These are phyloP conservation scores for Dichotomopilus funicola DNA, from an alignment of 2,329 filamentous ascomycete genomes.

Conservation along the genomic window DNA sequence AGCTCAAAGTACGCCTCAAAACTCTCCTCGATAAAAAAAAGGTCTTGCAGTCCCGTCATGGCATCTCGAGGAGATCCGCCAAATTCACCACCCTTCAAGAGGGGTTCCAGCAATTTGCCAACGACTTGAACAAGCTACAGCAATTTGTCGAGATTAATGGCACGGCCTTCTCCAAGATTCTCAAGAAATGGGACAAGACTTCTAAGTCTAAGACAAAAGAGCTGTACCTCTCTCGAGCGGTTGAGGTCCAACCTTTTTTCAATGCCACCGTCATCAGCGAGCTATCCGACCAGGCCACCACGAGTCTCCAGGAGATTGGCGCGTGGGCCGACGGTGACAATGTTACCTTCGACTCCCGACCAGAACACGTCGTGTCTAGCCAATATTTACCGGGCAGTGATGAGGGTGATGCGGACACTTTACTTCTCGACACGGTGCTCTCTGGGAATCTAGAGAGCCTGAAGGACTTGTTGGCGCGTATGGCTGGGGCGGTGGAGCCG, in stretches of 20 bases:
- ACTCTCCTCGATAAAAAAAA: slow-evolving; percentile 94
- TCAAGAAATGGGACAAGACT: slow-evolving; percentile 99
- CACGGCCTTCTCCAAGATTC: slow-evolving; percentile 94
- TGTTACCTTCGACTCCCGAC: slow-evolving; percentile 64
- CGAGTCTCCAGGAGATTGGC: slow-evolving; percentile 87
- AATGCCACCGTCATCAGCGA: slow-evolving; percentile 96
- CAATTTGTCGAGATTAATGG: slow-evolving; percentile 99
- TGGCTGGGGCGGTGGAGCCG: slow-evolving; percentile 44
- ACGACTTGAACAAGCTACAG: slow-evolving; percentile 93
- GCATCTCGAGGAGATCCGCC: slow-evolving; percentile 77
- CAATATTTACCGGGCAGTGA: slow-evolving; percentile 66
- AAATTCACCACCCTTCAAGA: slow-evolving; percentile 94
- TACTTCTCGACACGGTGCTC: slow-evolving; percentile 81
- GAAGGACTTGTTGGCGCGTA: slow-evolving; percentile 71
- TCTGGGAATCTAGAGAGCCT: slow-evolving; percentile 72
- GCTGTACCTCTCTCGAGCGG: slow-evolving; percentile 87
- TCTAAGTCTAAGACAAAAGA: slow-evolving; percentile 99
- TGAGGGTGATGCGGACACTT: slow-evolving; percentile 81
- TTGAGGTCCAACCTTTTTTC: slow-evolving; percentile 97
- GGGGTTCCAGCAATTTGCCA: slow-evolving; percentile 94
- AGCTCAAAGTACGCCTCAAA: slow-evolving; percentile 90
- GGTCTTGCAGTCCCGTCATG: slow-evolving; percentile 74
- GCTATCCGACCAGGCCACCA: slow-evolving; percentile 92
- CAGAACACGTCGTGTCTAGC: slow-evolving; percentile 59
- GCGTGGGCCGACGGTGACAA: slow-evolving; percentile 97